Percentiles rank a stretch among this genome's conserved stretches.
These are phyloP conservation scores for Eucommia ulmoides DNA, from an alignment of 257 asterid genomes.

Conservation along the genomic window DNA sequence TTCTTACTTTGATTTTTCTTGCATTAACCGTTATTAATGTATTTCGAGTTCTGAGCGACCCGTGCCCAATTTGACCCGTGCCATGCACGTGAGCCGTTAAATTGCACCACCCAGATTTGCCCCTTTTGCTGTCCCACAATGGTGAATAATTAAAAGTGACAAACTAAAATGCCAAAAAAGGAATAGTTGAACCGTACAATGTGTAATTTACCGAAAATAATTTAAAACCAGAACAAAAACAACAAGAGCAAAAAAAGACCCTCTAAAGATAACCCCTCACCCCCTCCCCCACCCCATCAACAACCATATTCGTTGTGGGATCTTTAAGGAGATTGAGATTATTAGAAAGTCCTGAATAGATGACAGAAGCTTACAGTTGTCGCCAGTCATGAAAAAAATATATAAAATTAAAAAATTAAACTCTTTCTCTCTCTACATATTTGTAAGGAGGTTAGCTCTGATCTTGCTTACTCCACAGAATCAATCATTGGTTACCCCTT, in stretches of 20 bases:
- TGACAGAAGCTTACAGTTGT: slow-evolving; percentile 69
- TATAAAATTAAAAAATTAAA: slow-evolving; percentile 16
- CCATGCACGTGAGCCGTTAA: no score
- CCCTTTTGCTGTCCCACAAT: no score
- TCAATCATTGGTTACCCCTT: slow-evolving; percentile 28
- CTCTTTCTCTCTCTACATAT: slow-evolving; percentile 11
- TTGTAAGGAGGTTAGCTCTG: background rate
- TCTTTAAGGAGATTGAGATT: slow-evolving; percentile 47
- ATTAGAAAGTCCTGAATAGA: slow-evolving; percentile 21
- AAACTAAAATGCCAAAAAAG: background rate
- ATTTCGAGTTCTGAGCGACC: no score
- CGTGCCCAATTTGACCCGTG: no score
- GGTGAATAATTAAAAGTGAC: background rate
- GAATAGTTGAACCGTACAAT: background rate
- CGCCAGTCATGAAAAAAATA: slow-evolving; percentile 31
- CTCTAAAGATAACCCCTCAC: slow-evolving; percentile 8
- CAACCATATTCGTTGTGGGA: slow-evolving; percentile 62
- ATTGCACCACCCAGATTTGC: no score
- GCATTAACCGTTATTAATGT: no score
- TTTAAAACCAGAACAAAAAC: background rate
- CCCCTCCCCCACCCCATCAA: slow-evolving; percentile 30
- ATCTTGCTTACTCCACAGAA: slow-evolving; percentile 19
- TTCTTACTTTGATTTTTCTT: no score
- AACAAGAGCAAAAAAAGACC: background rate
- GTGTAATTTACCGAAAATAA: no score